These are phyloP conservation scores for Graphilbum fragrans DNA, from an alignment of 2,329 filamentous ascomycete species.

Conservation along the genomic window DNA sequence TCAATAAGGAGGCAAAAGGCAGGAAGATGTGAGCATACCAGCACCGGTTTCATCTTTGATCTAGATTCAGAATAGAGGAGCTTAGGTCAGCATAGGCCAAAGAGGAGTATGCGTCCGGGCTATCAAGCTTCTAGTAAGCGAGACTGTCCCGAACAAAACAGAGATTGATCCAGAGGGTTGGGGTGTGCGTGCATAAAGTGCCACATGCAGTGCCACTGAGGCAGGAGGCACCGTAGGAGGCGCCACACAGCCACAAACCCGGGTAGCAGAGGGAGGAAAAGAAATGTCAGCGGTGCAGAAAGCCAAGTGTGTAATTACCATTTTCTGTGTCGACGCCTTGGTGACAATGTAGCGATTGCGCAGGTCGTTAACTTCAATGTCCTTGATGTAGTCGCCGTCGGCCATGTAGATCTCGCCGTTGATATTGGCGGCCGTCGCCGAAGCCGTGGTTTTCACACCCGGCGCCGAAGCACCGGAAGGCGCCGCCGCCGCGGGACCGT, in stretches of 20 bases:
- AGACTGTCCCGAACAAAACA: conserved; percentile 44
- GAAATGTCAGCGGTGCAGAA: conserved; percentile 14
- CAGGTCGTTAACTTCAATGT: conserved; percentile 97
- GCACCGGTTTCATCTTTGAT: conserved; percentile 99
- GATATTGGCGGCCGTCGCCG: conserved; percentile 39
- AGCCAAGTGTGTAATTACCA: conserved; percentile 66
- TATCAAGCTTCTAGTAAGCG: conserved; percentile 61
- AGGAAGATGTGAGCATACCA: conserved; percentile 67
- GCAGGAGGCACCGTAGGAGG: too few species aligned
- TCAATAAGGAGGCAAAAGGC: too few species aligned
- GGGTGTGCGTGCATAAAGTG: conserved; percentile 10
- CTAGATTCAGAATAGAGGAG: conserved; percentile 63
- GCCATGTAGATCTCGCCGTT: conserved; percentile 87
- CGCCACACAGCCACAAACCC: too few species aligned
- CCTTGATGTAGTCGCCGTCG: conserved; percentile 96
- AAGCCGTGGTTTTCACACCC: conserved; percentile 3
- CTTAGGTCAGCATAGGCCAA: conserved; percentile 89
- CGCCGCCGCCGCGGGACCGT: conserved; percentile 69
- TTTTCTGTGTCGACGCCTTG: conserved; percentile 95
- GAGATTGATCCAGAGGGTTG: conserved; percentile 9
- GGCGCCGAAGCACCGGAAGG: conserved; percentile 13
- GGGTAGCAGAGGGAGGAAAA: conserved; percentile 16
- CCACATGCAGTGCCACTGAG: too few species aligned
- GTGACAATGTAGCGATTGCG: conserved; percentile 95
- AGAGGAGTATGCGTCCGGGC: conserved; percentile 49